Evolutionary conservation across 345 rosid species (phyloP), one percentile per base, ranked within the genome.

Genomic region (Limnanthes douglasii): DNA sequence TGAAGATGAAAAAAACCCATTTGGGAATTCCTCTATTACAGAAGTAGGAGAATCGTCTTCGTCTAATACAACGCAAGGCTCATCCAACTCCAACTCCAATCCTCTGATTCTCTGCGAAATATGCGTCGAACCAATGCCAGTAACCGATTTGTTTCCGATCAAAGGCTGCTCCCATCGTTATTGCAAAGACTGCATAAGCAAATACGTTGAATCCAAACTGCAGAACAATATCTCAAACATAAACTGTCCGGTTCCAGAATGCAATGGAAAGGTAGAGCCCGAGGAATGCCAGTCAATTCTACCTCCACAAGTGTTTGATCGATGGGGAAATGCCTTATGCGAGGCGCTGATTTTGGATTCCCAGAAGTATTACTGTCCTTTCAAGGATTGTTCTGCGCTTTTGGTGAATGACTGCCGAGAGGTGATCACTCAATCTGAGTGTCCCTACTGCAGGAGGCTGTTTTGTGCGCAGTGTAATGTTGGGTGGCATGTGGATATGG

Each of bases 331-430:
- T 5, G 48, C 52, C 1, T 43, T 65, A 16, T 61, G 80, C 25
- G 60, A 55, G 50, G 68, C 62, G 15, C 5, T 65, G 53, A 55
- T 85, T 15, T 15, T 37, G 3, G 37, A 34, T 0, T 36, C 41
- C n/a, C 53, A 55, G 31, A 72, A 50, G 15, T 42, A 49, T 31
- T 80, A 76, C 21, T 85, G 96, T 38, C 96, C 94, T 7, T 80
- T 58, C 47, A 74, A 54, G 66, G 78, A 80, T 37, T 80, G 94
- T 32, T 69, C 78, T 0, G 77, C 61, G 2, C 5, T 75, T 42
- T 13, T 80, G 69, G 28, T 85, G 42, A 34, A 57, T 11, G 62
- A 48, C 1, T 54, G 39, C n/a, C 32, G 31, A 32, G 43, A 39
- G 12, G 39, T 30, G 4, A 61, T 76, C 3, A 68, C 45, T 41